These are phyloP conservation scores for Agrostemma githago DNA, from an alignment of 148 eudicot genomes.

Conservation along the genomic window DNA sequence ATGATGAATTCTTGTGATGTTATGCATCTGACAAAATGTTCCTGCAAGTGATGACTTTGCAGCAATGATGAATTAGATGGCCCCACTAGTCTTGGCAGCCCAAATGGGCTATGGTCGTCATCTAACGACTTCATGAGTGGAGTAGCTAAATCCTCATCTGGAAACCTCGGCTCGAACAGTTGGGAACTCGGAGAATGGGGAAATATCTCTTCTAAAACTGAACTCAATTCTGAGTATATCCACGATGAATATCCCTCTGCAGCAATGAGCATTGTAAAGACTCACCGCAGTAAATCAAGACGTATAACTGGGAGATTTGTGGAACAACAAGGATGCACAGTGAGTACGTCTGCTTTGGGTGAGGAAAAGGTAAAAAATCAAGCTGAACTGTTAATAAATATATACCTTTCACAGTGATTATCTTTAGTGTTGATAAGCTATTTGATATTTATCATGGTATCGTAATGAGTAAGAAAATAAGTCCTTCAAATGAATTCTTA, in stretches of 20 bases:
- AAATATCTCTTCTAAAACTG: slow-evolving; percentile 32
- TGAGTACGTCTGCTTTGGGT: slow-evolving; percentile 24
- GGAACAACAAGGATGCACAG: slow-evolving; percentile 29
- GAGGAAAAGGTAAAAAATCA: slow-evolving; percentile 46
- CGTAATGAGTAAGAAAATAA: not conserved
- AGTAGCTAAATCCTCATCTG: slow-evolving; percentile 36
- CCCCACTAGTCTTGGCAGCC: slow-evolving; percentile 40
- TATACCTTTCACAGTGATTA: slow-evolving; percentile 5
- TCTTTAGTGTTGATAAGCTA: not conserved
- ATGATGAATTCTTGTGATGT: slow-evolving; percentile 18
- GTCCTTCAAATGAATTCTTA: not conserved
- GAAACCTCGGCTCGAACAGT: slow-evolving; percentile 39
- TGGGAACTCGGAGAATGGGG: slow-evolving; percentile 38
- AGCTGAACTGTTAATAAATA: not conserved
- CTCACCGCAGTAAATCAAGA: slow-evolving; percentile 29
- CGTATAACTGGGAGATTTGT: slow-evolving; percentile 24
- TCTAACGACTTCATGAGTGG: slow-evolving; percentile 45
- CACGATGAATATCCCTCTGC: slow-evolving; percentile 30
- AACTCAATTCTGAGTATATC: slow-evolving; percentile 34
- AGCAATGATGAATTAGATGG: slow-evolving; percentile 54
- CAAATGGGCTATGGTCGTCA: slow-evolving; percentile 61
- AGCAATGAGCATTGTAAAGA: slow-evolving; percentile 26
- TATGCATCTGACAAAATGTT: slow-evolving; percentile 51
- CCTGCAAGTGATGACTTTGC: slow-evolving; percentile 76
- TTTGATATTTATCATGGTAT: not conserved